Percentiles rank a stretch among this genome's conserved stretches.
Conservation (phyloP, 371 early-diverging fungal genomes). For the Mycotypha africana region DNA sequence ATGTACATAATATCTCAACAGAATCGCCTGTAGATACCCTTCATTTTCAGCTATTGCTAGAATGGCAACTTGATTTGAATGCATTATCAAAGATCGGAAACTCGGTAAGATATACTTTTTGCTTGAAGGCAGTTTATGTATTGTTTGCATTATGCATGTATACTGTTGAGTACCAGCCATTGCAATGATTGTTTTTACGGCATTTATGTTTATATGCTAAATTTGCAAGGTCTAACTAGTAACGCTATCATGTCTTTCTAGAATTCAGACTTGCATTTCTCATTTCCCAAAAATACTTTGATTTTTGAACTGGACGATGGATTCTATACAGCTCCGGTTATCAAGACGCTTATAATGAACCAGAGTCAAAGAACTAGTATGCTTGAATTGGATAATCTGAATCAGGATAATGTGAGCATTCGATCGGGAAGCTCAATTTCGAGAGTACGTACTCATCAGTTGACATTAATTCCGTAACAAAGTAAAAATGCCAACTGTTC, state of each 20-base stretch:
- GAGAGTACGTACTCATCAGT: too few relatives aligned
- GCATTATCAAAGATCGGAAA: slow-evolving; percentile 42
- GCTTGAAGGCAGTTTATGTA: background rate
- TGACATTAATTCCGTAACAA: slow-evolving; percentile 6
- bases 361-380: slow-evolving; percentile 26
- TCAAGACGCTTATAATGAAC: slow-evolving; percentile 11
- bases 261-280: slow-evolving; percentile 25
- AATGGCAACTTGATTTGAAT: slow-evolving; percentile 51
- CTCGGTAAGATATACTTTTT: slow-evolving; percentile 21
- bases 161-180: too few relatives aligned
- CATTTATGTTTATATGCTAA: too few relatives aligned
- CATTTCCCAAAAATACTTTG: slow-evolving; percentile 50
- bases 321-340: slow-evolving; percentile 48
- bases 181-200: too few relatives aligned
- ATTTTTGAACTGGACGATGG: slow-evolving; percentile 51
- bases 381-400: slow-evolving; percentile 7
- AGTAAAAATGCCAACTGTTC: slow-evolving; percentile 4
- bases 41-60: slow-evolving; percentile 36
- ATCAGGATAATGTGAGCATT: slow-evolving; percentile 14
- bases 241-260: too few relatives aligned
- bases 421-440: slow-evolving; percentile 11
- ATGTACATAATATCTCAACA: slow-evolving; percentile 15
- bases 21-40: too few relatives aligned
- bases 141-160: background rate
- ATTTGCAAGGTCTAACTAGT: too few relatives aligned